Percentiles rank a stretch among this genome's conserved stretches.
phyloP scores from a whole-genome alignment of 805 yeast species.

The Suhomyces sp. region DNA sequence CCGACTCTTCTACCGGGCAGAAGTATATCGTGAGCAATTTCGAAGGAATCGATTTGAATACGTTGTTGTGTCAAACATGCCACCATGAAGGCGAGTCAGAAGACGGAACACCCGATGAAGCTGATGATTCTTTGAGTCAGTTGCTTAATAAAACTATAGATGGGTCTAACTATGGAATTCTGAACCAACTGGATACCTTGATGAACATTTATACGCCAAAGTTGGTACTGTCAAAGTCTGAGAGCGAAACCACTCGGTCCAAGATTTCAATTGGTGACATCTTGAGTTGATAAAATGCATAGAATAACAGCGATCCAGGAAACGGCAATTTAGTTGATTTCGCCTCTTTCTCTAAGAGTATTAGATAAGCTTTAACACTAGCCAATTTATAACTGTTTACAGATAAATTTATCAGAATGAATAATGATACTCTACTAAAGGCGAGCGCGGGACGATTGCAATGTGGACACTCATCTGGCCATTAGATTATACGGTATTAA shows the following conservation, averaged over 20 bases:
- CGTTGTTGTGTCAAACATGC: constrained; percentile 31
- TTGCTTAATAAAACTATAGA: constrained; percentile 27
- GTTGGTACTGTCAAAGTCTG: background rate
- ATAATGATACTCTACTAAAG: no score
- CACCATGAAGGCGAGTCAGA: constrained; percentile 18
- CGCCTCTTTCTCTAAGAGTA: no score
- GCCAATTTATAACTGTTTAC: no score
- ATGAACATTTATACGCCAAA: constrained; percentile 9
- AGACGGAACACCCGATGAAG: constrained; percentile 13
- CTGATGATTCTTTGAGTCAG: constrained; percentile 17
- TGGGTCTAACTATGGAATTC: constrained; percentile 33
- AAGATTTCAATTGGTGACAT: constrained; percentile 22
- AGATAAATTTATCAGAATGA: no score
- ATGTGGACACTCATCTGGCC: no score
- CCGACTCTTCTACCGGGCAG: constrained; percentile 1
- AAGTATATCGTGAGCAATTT: background rate
- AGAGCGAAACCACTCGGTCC: constrained; percentile 11
- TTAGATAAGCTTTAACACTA: no score
- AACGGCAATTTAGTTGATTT: no score
- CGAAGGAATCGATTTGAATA: background rate
- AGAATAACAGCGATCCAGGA: no score
- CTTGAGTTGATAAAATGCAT: constrained; percentile 9
- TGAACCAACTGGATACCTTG: constrained; percentile 21
- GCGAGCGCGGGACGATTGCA: no score
- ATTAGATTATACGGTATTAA: background rate